Percentiles rank a stretch among this genome's conserved stretches.
phyloP scores from a whole-genome alignment of 306 rosid genomes.

The Notholithocarpus densiflorus region DNA sequence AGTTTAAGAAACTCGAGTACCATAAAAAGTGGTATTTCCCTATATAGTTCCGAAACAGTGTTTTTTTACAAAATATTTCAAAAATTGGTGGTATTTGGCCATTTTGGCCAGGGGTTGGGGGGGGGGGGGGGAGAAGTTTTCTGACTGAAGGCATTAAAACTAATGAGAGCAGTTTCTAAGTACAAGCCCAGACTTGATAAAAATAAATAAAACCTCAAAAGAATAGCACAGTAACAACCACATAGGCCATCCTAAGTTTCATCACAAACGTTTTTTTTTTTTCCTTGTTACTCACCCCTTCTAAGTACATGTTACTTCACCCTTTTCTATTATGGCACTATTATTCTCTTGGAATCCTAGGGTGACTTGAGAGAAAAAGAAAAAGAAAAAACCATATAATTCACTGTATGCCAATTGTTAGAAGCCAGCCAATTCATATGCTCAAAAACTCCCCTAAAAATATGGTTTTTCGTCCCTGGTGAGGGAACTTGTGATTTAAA shows the following conservation, averaged over 20 bases:
- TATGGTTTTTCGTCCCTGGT: not conserved
- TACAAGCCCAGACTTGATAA: not conserved
- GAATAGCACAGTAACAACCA: not conserved
- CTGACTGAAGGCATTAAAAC: not conserved
- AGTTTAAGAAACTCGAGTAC: no score
- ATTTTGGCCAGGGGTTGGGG: no score
- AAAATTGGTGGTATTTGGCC: no score
- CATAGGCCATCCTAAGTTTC: not conserved
- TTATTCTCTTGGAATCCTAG: not conserved
- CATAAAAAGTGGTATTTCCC: no score
- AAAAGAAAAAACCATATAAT: not conserved
- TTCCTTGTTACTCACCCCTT: not conserved
- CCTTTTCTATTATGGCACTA: not conserved
- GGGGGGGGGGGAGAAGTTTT: not conserved
- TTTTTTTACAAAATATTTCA: no score
- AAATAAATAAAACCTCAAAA: not conserved
- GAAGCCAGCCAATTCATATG: not conserved
- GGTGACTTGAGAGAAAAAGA: not conserved
- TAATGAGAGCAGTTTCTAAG: not conserved
- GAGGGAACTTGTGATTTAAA: not conserved
- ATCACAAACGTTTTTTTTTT: not conserved
- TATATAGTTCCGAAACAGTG: no score
- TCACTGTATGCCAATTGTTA: not conserved
- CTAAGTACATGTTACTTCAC: not conserved
- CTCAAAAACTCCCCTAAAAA: not conserved